These are phyloP conservation scores for Collybia sordida DNA, from an alignment of 768 basidiomycete genomes.

Conservation along the genomic window DNA sequence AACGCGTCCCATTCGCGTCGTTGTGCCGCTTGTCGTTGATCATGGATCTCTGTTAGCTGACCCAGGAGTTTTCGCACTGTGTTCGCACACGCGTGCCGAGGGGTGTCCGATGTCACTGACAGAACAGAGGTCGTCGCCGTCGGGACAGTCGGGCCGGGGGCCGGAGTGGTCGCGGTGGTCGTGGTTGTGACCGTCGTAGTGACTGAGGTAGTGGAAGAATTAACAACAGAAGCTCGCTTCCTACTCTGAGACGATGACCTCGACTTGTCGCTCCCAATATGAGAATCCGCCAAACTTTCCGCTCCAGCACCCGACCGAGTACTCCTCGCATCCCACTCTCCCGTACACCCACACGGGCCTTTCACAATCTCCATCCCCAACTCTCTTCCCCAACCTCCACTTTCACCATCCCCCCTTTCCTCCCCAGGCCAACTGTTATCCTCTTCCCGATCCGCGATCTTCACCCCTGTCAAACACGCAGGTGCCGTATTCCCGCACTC, in stretches of 20 bases:
- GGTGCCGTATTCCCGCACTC: conserved; percentile 77
- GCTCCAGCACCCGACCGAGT: neutral
- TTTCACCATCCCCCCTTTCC: conserved; percentile 34
- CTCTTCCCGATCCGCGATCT: conserved; percentile 81
- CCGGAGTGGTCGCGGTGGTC: conserved; percentile 49
- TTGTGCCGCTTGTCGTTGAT: conserved; percentile 66
- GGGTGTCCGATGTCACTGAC: conserved; percentile 57
- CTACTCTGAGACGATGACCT: conserved; percentile 51
- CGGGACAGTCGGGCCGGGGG: no score
- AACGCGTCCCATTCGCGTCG: conserved; percentile 89
- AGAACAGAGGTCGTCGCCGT: conserved; percentile 54
- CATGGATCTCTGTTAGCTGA: conserved; percentile 80
- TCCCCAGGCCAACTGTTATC: conserved; percentile 77
- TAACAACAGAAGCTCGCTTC: conserved; percentile 31
- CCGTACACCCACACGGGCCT: conserved; percentile 44
- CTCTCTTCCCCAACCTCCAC: conserved; percentile 16
- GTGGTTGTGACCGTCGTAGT: conserved; percentile 47
- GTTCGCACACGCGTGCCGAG: conserved; percentile 72
- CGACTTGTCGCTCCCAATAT: conserved; percentile 39
- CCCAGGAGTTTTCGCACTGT: conserved; percentile 74
- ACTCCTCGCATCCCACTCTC: conserved; percentile 23
- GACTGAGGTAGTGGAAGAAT: conserved; percentile 17
- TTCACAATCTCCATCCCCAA: conserved; percentile 45
- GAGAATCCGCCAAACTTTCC: conserved; percentile 14
- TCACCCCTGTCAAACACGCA: conserved; percentile 83